These are phyloP conservation scores for Vitis rotundifolia DNA, from an alignment of 164 flowering plant genomes.

Conservation along the genomic window DNA sequence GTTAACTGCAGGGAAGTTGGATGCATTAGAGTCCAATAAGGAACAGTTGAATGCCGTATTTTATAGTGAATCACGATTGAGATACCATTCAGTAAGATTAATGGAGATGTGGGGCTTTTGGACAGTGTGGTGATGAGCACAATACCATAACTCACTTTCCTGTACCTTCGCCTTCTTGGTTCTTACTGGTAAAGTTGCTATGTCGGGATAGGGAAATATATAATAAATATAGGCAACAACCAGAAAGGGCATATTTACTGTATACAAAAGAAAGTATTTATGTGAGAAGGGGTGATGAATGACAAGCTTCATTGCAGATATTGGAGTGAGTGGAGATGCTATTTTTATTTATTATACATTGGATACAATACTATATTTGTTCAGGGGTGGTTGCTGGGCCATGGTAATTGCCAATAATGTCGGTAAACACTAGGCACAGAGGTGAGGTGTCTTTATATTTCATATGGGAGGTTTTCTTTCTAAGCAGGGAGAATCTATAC, in stretches of 20 bases:
- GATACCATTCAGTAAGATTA: too few relatives aligned
- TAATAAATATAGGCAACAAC: background rate
- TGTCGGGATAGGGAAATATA: background rate
- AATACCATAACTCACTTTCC: too few relatives aligned
- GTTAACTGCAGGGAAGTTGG: too few relatives aligned
- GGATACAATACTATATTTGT: background rate
- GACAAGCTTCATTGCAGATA: constrained; percentile 11
- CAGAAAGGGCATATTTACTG: background rate
- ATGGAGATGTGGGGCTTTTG: too few relatives aligned
- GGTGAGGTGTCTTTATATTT: constrained; percentile 13
- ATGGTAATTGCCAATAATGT: constrained; percentile 10
- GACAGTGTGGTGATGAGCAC: too few relatives aligned
- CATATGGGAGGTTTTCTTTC: constrained; percentile 1
- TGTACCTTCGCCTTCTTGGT: too few relatives aligned
- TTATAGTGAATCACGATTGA: too few relatives aligned
- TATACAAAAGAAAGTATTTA: background rate
- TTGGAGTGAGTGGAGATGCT: constrained; percentile 6
- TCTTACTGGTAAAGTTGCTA: too few relatives aligned
- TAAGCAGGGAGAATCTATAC: background rate
- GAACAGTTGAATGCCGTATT: too few relatives aligned
- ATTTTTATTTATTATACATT: background rate
- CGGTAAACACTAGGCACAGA: constrained; percentile 3
- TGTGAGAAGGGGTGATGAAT: background rate
- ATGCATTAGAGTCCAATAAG: too few relatives aligned
- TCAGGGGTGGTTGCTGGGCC: constrained; percentile 5